Evolutionary conservation across 306 rosid species (phyloP), one percentile per base, ranked within the genome.

Genomic region (Acacia crassicarpa): DNA sequence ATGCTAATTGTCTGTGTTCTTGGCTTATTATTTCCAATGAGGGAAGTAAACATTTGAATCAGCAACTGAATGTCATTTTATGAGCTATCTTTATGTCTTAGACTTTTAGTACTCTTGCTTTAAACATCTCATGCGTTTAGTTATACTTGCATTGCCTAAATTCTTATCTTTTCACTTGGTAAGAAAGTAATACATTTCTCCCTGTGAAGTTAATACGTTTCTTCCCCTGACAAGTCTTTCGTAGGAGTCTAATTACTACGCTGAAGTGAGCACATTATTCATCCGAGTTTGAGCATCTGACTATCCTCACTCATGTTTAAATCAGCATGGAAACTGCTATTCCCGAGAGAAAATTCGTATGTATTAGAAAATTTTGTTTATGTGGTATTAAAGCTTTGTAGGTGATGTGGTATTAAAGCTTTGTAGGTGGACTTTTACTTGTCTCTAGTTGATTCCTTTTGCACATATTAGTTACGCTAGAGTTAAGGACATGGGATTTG

Each of bases 1-100:
- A 82, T 89, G 94, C 90, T 89, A 88, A 91, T 92, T 90, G 20
- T 45, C 85, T 87, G 91, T 81, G 85, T 87, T 87, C 73, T 94
- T 86, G 90, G 93, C 86, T 84, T 84, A 72, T 89, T 88, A 56
- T 84, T 86, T 88, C 81, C 88, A 81, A 77, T 89, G 81, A 85
- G 84, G 89, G 88, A 83, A 83, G 88, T 87, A 87, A 82, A 88
- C 84, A 82, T 76, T 80, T 78, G 83, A 79, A 76, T 77, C 82
- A 78, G 85, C 84, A 80, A 90, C 83, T 88, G 90, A 81, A 85
- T 86, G 89, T 79, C 86, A 85, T 38, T 91, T 91, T 89, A 86
- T 87, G 83, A 81, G 82, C 80, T 89, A 72, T 84, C 81, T 87
- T 35, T 73, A 71, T 75, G 74, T 71, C 23, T 82, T 51, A 56